Percentiles rank a stretch among this genome's conserved stretches.
Evolutionary conservation across 768 basidiomycete genomes (phyloP).

Genomic region (Collybiopsis confluens): DNA sequence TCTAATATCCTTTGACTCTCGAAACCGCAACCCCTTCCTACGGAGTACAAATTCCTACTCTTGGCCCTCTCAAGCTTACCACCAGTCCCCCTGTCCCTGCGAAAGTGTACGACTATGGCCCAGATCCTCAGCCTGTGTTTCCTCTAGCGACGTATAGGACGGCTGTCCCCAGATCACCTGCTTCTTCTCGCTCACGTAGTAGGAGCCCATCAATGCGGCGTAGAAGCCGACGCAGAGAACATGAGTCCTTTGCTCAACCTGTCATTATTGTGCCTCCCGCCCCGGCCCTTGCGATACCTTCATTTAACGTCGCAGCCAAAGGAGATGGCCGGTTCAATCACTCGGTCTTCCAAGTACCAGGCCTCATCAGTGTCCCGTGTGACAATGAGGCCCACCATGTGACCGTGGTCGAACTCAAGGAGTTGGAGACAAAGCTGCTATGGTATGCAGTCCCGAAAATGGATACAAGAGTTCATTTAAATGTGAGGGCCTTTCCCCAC

Average conservation of each 20-base stretch:
- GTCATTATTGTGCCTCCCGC: background rate
- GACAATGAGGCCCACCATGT: constrained; percentile 37
- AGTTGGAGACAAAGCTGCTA: constrained; percentile 32
- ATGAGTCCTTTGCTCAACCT: background rate
- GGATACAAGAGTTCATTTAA: constrained; percentile 34
- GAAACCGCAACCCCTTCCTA: constrained; percentile 41
- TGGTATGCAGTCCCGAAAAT: constrained; percentile 39
- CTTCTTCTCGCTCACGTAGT: too few relatives aligned
- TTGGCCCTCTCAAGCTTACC: constrained; percentile 31
- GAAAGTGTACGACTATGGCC: too few relatives aligned
- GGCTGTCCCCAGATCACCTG: too few relatives aligned
- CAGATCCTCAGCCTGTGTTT: too few relatives aligned
- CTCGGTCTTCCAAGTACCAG: constrained; percentile 28
- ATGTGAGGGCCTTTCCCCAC: constrained; percentile 18
- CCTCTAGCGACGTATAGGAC: too few relatives aligned
- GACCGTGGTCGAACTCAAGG: constrained; percentile 30
- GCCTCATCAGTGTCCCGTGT: constrained; percentile 36
- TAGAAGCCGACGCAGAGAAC: too few relatives aligned
- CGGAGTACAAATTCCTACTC: constrained; percentile 30
- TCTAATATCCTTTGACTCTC: constrained; percentile 35
- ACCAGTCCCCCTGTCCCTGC: too few relatives aligned
- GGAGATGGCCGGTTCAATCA: constrained; percentile 36
- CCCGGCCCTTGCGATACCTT: background rate
- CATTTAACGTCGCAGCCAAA: constrained; percentile 26
- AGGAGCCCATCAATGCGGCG: too few relatives aligned